phyloP scores from a whole-genome alignment of 371 early-diverging fungal genomes.

The Parasitella parasitica region DNA sequence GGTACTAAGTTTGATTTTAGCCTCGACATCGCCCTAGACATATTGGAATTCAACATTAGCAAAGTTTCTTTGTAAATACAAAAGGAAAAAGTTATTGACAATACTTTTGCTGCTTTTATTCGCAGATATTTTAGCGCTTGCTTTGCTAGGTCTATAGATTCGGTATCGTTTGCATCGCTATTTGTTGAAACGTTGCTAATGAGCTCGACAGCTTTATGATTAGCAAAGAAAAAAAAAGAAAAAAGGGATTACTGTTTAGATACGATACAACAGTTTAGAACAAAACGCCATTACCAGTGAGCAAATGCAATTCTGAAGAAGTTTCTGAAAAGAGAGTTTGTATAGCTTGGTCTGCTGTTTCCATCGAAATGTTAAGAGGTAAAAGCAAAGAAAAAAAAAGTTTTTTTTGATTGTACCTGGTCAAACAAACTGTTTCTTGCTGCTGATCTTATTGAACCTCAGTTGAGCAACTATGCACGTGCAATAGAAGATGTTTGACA shows the following conservation, averaged over 20 bases:
- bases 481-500: not conserved
- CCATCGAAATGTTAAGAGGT: not conserved
- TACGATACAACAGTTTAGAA: too few relatives aligned
- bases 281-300: conserved; percentile 26
- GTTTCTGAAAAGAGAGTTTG: conserved; percentile 21
- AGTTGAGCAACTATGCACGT: not conserved
- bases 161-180: not conserved
- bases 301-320: conserved; percentile 21
- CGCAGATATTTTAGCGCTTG: conserved; percentile 27
- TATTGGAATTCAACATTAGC: not conserved
- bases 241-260: not conserved
- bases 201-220: conserved; percentile 22
- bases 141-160: conserved; percentile 8
- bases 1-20: conserved; percentile 46
- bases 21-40: conserved; percentile 45
- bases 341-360: conserved; percentile 11
- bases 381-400: not conserved
- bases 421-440: not conserved
- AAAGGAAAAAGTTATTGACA: not conserved
- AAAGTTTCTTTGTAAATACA: not conserved
- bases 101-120: conserved; percentile 34
- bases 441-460: not conserved
- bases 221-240: too few relatives aligned
- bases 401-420: not conserved
- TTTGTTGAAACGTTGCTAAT: conserved; percentile 10